These are phyloP conservation scores for Pseudogymnoascus sp. DNA, from an alignment of 2,329 filamentous ascomycete species.

Conservation along the genomic window DNA sequence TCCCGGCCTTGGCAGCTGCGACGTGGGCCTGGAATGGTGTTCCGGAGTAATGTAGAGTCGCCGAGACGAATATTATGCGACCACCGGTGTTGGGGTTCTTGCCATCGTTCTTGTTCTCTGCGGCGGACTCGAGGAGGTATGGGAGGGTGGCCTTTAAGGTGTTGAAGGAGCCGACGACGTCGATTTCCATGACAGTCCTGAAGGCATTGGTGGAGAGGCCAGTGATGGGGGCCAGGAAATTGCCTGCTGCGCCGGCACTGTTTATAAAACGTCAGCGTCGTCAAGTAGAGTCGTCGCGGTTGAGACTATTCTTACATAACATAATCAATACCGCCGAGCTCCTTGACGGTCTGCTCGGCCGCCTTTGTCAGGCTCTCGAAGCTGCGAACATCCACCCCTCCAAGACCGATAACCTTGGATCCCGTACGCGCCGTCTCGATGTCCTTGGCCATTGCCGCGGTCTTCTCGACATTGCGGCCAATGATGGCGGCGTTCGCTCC, in stretches of 20 bases:
- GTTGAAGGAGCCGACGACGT: conserved; percentile 88
- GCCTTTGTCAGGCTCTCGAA: conserved; percentile 62
- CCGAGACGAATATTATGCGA: conserved; percentile 81
- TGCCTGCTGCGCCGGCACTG: conserved; percentile 88
- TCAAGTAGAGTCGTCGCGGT: neutral
- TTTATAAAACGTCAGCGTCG: neutral
- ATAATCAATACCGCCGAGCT: conserved; percentile 84
- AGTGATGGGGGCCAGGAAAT: conserved; percentile 81
- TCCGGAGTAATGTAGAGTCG: conserved; percentile 84
- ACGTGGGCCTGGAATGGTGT: conserved; percentile 82
- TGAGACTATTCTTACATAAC: conserved; percentile 57
- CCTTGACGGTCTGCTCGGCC: conserved; percentile 68
- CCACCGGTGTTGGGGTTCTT: conserved; percentile 56
- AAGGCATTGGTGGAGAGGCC: conserved; percentile 82
- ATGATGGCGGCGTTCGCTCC: conserved; percentile 92
- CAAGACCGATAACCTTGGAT: conserved; percentile 79
- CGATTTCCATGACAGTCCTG: conserved; percentile 93
- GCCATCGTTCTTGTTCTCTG: conserved; percentile 47
- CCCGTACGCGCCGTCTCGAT: conserved; percentile 72
- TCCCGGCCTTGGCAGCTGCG: conserved; percentile 80
- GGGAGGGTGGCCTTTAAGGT: conserved; percentile 87
- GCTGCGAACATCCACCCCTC: conserved; percentile 68
- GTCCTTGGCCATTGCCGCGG: conserved; percentile 67
- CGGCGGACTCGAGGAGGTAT: conserved; percentile 67
- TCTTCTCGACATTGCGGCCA: conserved; percentile 83